Evolutionary conservation across 1,284 basidiomycete genomes (phyloP).

Genomic region (Pseudozyma pruni): DNA sequence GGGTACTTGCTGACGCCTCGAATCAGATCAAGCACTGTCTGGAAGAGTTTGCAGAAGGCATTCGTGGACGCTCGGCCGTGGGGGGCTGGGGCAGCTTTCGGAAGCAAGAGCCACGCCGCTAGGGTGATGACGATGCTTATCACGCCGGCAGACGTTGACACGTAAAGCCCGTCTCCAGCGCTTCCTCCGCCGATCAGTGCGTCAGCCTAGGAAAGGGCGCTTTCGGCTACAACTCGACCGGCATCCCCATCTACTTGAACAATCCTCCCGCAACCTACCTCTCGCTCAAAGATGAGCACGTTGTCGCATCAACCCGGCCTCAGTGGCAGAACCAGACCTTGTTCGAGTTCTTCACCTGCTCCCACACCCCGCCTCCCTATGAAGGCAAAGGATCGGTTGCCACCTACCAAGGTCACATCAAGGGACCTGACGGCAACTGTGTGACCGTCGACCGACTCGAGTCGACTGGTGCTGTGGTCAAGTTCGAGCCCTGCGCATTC

Average conservation of each 20-base stretch:
- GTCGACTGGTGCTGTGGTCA: neutral
- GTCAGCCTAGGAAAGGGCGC: slow-evolving; percentile 12
- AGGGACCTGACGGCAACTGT: slow-evolving; percentile 6
- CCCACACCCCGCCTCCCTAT: neutral
- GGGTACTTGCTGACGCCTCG: too few relatives aligned
- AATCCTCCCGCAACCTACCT: slow-evolving; percentile 8
- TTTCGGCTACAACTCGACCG: slow-evolving; percentile 13
- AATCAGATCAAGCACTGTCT: too few relatives aligned
- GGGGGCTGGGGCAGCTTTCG: too few relatives aligned
- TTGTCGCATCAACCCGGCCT: neutral
- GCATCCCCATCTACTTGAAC: slow-evolving; percentile 4
- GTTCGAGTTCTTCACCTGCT: slow-evolving; percentile 19
- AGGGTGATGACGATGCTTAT: too few relatives aligned
- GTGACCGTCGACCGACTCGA: slow-evolving; percentile 10
- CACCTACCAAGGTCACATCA: slow-evolving; percentile 16
- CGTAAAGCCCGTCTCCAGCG: too few relatives aligned
- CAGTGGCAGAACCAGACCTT: slow-evolving; percentile 1
- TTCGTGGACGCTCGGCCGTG: too few relatives aligned
- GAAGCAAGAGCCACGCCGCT: too few relatives aligned
- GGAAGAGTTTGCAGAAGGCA: too few relatives aligned
- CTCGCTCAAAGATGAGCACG: slow-evolving; percentile 1
- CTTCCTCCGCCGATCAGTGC: too few relatives aligned
- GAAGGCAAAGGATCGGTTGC: slow-evolving; percentile 1
- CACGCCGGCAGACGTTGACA: too few relatives aligned
- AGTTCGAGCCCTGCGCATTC: slow-evolving; percentile 3